Percentiles rank a stretch among this genome's conserved stretches.
These are phyloP conservation scores for Nigrospora oryzae DNA, from an alignment of 2,329 filamentous ascomycete species.

Conservation along the genomic window DNA sequence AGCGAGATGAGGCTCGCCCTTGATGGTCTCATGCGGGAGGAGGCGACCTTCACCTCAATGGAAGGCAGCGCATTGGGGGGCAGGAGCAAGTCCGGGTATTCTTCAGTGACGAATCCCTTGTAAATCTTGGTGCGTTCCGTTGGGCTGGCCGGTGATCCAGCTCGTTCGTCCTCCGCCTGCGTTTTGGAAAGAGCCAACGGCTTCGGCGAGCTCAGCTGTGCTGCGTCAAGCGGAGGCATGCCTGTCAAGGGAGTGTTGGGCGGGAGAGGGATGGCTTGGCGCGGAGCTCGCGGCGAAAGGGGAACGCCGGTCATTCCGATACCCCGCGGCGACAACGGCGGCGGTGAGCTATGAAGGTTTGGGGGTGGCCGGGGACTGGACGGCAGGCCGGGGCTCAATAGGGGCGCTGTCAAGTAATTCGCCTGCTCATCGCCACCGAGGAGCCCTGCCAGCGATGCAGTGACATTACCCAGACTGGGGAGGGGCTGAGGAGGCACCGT, in stretches of 20 bases:
- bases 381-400: slow-evolving; percentile 54
- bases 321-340: slow-evolving; percentile 59
- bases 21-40: slow-evolving; percentile 90
- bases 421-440: slow-evolving; percentile 28
- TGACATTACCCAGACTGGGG: slow-evolving; percentile 1
- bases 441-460: slow-evolving; percentile 45
- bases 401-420: slow-evolving; percentile 26
- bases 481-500: not conserved
- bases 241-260: slow-evolving; percentile 52
- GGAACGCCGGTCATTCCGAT: slow-evolving; percentile 41
- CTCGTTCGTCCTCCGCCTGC: slow-evolving; percentile 7
- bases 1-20: slow-evolving; percentile 74
- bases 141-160: slow-evolving; percentile 21
- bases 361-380: slow-evolving; percentile 48
- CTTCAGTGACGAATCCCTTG: slow-evolving; percentile 71
- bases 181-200: slow-evolving; percentile 30
- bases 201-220: slow-evolving; percentile 27
- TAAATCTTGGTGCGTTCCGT: slow-evolving; percentile 50
- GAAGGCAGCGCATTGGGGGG: slow-evolving; percentile 83
- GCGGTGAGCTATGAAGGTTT: slow-evolving; percentile 47
- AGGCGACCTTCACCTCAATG: slow-evolving; percentile 79
- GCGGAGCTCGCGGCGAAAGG: slow-evolving; percentile 64
- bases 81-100: slow-evolving; percentile 78
- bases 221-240: not conserved
- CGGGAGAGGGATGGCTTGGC: slow-evolving; percentile 65